Conservation (phyloP, 164 flowering plant species). For the Aristolochia fimbriata region DNA sequence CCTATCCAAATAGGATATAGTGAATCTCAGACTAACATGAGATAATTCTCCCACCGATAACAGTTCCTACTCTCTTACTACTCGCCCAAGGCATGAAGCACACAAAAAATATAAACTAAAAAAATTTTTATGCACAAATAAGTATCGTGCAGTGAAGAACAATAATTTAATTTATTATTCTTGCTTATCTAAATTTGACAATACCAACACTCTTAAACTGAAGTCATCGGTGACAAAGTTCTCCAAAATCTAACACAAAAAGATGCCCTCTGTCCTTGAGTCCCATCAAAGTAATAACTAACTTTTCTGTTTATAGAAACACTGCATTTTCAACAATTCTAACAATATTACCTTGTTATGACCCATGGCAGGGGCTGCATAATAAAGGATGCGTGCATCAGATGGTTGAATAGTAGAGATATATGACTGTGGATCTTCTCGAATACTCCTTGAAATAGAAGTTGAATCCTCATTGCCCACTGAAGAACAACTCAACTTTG, state of each 20-base stretch:
- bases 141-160: too few relatives aligned
- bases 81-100: too few relatives aligned
- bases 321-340: background rate
- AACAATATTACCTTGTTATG: slow-evolving; percentile 60
- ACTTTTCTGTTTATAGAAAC: background rate
- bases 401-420: slow-evolving; percentile 11
- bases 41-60: too few relatives aligned
- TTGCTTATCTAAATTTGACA: background rate
- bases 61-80: too few relatives aligned
- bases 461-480: too few relatives aligned
- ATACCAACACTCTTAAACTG: background rate
- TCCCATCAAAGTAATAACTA: background rate
- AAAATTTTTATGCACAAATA: too few relatives aligned
- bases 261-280: background rate
- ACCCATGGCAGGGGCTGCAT: slow-evolving; percentile 76
- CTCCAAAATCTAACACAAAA: background rate
- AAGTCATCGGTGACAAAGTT: background rate
- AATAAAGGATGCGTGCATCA: slow-evolving; percentile 46
- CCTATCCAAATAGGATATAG: too few relatives aligned
- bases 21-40: too few relatives aligned
- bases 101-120: too few relatives aligned
- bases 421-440: slow-evolving; percentile 7
- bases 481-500: too few relatives aligned
- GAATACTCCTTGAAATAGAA: too few relatives aligned
- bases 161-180: background rate